Percentiles rank a stretch among this genome's conserved stretches.
Evolutionary conservation across 306 rosid species (phyloP).

Genomic region (Malus asiatica): DNA sequence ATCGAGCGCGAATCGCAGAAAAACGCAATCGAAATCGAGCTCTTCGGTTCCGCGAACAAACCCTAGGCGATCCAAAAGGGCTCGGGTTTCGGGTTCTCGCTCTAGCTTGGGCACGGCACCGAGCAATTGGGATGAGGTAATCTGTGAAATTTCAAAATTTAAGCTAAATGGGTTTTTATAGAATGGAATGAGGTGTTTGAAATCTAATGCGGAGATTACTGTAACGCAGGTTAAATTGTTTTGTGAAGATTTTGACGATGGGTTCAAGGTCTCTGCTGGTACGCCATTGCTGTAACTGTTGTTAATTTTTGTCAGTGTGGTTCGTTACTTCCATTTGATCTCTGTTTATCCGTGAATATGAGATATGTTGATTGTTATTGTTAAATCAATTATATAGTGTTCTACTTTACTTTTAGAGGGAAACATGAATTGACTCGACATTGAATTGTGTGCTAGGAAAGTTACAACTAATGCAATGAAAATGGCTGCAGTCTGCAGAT

Average conservation of each 20-base stretch:
- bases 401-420: neutral
- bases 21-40: slow-evolving; percentile 28
- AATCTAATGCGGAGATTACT: neutral
- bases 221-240: slow-evolving; percentile 48
- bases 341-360: neutral
- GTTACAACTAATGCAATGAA: too few relatives aligned
- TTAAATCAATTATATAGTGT: neutral
- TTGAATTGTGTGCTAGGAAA: too few relatives aligned
- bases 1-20: slow-evolving; percentile 22
- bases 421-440: neutral
- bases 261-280: slow-evolving; percentile 78
- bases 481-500: too few relatives aligned
- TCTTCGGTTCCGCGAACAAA: slow-evolving; percentile 30
- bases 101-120: slow-evolving; percentile 25
- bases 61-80: slow-evolving; percentile 50
- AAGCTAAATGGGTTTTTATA: neutral
- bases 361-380: neutral
- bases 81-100: slow-evolving; percentile 45
- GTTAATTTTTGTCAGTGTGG: too few relatives aligned
- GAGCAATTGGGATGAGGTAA: slow-evolving; percentile 48
- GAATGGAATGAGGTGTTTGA: neutral
- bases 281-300: slow-evolving; percentile 30
- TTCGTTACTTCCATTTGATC: neutral
- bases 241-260: slow-evolving; percentile 69
- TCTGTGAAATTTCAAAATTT: neutral